These are phyloP conservation scores for Silene coronaria DNA, from an alignment of 179 eudicot genomes.

Conservation along the genomic window DNA sequence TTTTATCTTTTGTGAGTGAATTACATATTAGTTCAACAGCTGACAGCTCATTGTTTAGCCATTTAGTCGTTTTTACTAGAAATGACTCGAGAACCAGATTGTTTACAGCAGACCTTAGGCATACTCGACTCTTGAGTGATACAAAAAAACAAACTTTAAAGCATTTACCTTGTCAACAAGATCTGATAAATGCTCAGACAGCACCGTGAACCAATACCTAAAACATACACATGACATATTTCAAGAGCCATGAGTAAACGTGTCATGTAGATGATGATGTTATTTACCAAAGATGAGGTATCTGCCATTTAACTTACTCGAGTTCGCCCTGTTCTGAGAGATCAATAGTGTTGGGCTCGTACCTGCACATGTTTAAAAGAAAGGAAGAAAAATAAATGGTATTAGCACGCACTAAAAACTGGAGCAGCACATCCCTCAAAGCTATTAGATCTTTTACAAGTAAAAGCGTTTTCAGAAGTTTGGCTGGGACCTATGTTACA, in stretches of 20 bases:
- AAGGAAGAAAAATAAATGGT: not conserved
- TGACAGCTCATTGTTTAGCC: not conserved
- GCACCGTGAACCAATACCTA: conserved; percentile 90
- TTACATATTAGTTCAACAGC: not conserved
- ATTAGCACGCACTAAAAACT: not conserved
- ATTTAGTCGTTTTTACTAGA: not conserved
- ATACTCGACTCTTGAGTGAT: not conserved
- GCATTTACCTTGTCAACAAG: conserved; percentile 86
- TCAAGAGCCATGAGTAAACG: not conserved
- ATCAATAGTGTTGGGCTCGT: conserved; percentile 94
- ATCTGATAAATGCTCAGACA: conserved; percentile 83
- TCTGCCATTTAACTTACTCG: conserved; percentile 50
- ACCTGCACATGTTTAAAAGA: conserved; percentile 41
- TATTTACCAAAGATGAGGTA: not conserved
- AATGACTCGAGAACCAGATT: not conserved
- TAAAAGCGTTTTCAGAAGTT: not conserved
- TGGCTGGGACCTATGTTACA: not conserved
- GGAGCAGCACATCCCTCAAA: not conserved
- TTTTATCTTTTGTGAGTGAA: not conserved
- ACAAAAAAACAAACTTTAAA: not conserved
- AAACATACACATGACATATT: not conserved
- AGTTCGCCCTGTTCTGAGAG: conserved; percentile 79
- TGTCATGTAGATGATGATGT: not conserved
- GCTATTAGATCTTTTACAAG: not conserved
- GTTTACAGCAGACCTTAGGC: not conserved